Evolutionary conservation across 306 rosid species (phyloP).

Genomic region (Potentilla sterilis): DNA sequence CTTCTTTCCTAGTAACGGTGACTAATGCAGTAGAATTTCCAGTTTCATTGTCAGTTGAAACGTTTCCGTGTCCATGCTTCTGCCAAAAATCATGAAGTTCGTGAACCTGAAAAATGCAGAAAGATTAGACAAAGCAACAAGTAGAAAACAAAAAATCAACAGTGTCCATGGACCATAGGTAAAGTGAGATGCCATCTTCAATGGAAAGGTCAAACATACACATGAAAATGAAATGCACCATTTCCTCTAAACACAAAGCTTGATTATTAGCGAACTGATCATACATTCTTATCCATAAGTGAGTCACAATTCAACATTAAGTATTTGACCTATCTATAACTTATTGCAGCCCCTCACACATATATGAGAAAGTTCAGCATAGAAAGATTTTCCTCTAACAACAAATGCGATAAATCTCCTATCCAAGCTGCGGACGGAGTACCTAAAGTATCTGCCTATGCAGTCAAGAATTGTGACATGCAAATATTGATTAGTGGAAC

Average conservation of each 20-base stretch:
- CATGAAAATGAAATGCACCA: background rate
- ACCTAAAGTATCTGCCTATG: background rate
- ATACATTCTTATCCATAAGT: background rate
- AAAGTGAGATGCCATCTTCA: background rate
- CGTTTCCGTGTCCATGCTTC: conserved; percentile 13
- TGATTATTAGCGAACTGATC: background rate
- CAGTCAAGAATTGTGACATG: background rate
- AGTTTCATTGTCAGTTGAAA: conserved; percentile 1
- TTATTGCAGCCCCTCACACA: background rate
- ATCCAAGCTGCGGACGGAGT: background rate
- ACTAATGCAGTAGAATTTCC: conserved; percentile 19
- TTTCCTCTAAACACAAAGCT: background rate
- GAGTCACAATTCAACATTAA: background rate
- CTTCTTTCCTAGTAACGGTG: background rate
- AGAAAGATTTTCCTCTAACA: background rate
- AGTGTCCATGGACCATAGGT: background rate
- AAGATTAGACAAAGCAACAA: background rate
- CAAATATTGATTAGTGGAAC: background rate
- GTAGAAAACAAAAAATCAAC: background rate
- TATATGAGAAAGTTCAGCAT: background rate
- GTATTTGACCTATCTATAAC: background rate
- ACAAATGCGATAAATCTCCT: background rate
- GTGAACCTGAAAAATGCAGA: background rate
- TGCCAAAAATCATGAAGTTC: conserved; percentile 13
- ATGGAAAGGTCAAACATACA: background rate